Conservation (phyloP, 768 basidiomycete genomes). For the Crassisporium funariophilum region DNA sequence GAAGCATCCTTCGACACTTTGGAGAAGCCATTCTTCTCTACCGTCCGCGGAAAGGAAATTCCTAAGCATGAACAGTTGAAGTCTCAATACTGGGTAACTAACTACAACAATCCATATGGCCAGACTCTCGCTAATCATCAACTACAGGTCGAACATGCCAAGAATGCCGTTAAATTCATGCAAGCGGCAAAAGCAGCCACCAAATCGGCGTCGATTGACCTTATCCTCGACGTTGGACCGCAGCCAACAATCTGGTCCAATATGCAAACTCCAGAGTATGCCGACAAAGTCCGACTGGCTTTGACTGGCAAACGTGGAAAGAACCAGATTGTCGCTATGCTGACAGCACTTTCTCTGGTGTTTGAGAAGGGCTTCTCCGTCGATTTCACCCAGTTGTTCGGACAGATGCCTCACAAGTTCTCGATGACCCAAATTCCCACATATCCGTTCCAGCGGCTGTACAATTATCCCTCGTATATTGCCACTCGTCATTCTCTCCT, state of each 20-base stretch:
- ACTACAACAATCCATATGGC: neutral
- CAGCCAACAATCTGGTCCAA: conserved; percentile 35
- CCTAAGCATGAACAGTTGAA: conserved; percentile 21
- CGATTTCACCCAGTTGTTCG: conserved; percentile 27
- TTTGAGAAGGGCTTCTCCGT: conserved; percentile 29
- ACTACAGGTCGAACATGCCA: conserved; percentile 34
- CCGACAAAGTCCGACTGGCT: conserved; percentile 23
- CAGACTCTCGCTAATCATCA: neutral
- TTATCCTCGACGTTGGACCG: conserved; percentile 36
- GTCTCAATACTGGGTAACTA: conserved; percentile 32
- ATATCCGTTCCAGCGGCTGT: conserved; percentile 38
- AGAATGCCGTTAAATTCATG: conserved; percentile 32
- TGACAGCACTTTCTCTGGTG: conserved; percentile 27
- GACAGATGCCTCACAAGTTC: conserved; percentile 22
- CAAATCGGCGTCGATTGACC: conserved; percentile 23
- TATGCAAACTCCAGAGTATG: conserved; percentile 28
- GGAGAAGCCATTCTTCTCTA: conserved; percentile 32
- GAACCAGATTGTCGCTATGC: conserved; percentile 33
- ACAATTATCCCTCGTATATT: conserved; percentile 33
- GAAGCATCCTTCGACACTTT: conserved; percentile 16
- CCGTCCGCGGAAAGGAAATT: conserved; percentile 28
- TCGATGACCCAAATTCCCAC: conserved; percentile 32
- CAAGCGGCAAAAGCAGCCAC: conserved; percentile 26
- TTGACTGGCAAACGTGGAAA: conserved; percentile 32
- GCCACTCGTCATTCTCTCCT: conserved; percentile 26